Evolutionary conservation across 768 basidiomycete species (phyloP).

Genomic region (Pisolithus marmoratus): DNA sequence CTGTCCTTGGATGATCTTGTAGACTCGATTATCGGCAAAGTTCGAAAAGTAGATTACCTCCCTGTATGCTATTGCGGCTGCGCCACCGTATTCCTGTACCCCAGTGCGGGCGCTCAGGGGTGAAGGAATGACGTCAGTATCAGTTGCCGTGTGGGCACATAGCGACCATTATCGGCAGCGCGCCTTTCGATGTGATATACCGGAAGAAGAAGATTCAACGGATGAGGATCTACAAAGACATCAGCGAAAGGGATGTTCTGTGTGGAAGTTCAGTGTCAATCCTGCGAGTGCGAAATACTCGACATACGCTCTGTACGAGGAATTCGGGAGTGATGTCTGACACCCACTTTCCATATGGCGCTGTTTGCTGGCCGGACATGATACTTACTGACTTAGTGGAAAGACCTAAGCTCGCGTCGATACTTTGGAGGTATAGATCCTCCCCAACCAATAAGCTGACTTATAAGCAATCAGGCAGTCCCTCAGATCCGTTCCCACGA

Average conservation of each 20-base stretch:
- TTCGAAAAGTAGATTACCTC: slow-evolving; percentile 57
- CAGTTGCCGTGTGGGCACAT: slow-evolving; percentile 43
- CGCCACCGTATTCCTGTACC: slow-evolving; percentile 74
- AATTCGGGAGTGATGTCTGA: slow-evolving; percentile 49
- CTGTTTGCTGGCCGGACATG: slow-evolving; percentile 14
- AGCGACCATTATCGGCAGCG: slow-evolving; percentile 39
- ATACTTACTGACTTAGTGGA: too few relatives aligned
- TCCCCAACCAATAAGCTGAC: too few relatives aligned
- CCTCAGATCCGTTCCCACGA: too few relatives aligned
- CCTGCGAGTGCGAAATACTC: slow-evolving; percentile 6
- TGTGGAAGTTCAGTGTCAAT: background rate
- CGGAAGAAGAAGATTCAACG: slow-evolving; percentile 10
- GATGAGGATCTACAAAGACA: slow-evolving; percentile 47
- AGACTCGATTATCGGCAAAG: slow-evolving; percentile 47
- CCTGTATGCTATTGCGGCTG: slow-evolving; percentile 46
- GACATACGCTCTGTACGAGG: slow-evolving; percentile 37
- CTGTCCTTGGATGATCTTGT: slow-evolving; percentile 31
- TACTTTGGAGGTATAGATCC: too few relatives aligned
- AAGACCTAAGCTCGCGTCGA: too few relatives aligned
- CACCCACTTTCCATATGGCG: slow-evolving; percentile 56
- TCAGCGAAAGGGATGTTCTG: slow-evolving; percentile 33
- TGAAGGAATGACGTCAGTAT: slow-evolving; percentile 45
- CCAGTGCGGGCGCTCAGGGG: slow-evolving; percentile 51
- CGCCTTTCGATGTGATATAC: slow-evolving; percentile 56
- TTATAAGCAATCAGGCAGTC: too few relatives aligned